Evolutionary conservation across 2,329 filamentous ascomycete genomes (phyloP), one percentile per base, ranked within the genome.

Genomic region (Fusarium burgessii): DNA sequence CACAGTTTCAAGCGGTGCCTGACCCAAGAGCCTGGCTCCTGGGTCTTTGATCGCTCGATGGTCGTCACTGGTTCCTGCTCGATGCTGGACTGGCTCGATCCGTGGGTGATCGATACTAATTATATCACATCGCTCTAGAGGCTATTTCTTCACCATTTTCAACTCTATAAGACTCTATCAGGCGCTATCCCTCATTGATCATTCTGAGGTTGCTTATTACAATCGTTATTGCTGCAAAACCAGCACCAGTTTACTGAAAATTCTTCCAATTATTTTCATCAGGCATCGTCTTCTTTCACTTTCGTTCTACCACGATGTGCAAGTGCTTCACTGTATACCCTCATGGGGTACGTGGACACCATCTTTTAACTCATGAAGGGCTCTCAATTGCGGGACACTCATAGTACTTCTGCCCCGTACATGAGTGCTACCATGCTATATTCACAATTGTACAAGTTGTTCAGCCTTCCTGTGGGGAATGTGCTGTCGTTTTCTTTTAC

Each of bases 401-500:
- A 46, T 78, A 74, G 73, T 80, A 80, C 38, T 74, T 74, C 60
- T 81, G 80, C 59, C 76, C 77, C 17, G 45, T 71, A 9, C 79
- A 81, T 41, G 56, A 62, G 15, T 15, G 46, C 18, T 77, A 74
- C 40, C 79, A 81, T 70, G 73, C 74, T 20, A 74, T 81, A 12
- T 60, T 62, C 33, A 49, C 69, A 35, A 33, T 14, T 12, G 14
- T 25, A 6, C 27, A 36, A 15, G 52, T 47, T 8, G 10, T n/a
- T 3, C 79, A 81, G 49, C 79, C 80, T 2, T 54, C 64, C 6
- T 81, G 79, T 35, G 79, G 78, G 67, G 80, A 80, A 57, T 81
- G 79, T 42, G 76, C 79, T 23, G 74, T 74, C 20, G 47, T 80
- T 11, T 80, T 76, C 67, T 79, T 72, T 50, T 25, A 72, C 46